Evolutionary conservation across 2,329 filamentous ascomycete genomes (phyloP).

Genomic region (Coniosporium tulheliwenetii): DNA sequence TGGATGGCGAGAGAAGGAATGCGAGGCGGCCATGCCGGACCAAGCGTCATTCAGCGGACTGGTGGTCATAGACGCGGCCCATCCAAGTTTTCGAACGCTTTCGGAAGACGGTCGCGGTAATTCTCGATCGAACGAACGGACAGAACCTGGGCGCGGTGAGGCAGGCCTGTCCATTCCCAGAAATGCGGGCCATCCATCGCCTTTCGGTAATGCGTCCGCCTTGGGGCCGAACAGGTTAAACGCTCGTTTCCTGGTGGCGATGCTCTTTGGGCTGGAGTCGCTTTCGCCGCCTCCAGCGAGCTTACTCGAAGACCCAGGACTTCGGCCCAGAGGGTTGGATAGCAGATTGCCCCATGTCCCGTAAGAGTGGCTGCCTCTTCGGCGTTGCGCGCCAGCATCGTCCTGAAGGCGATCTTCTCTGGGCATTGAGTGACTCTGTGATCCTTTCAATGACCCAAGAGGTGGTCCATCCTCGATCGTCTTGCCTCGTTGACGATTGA

Average conservation of each 20-base stretch:
- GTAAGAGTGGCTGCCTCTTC: constrained; percentile 35
- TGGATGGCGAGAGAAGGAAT: constrained; percentile 56
- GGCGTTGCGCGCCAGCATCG: constrained; percentile 17
- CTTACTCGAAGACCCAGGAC: constrained; percentile 1
- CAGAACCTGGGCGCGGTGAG: constrained; percentile 41
- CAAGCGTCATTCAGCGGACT: constrained; percentile 8
- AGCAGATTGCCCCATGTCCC: constrained; percentile 21
- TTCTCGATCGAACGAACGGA: constrained; percentile 34
- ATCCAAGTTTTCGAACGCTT: constrained; percentile 43
- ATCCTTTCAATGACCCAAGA: constrained; percentile 52
- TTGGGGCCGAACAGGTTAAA: no score
- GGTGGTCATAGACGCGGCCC: constrained; percentile 23
- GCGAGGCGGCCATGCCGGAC: constrained; percentile 15
- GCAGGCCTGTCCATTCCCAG: constrained; percentile 22
- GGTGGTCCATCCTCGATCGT: constrained; percentile 44
- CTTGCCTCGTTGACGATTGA: constrained; percentile 48
- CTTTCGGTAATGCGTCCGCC: constrained; percentile 16
- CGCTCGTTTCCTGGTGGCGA: no score
- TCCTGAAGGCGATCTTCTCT: constrained; percentile 26
- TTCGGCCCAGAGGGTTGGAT: constrained; percentile 28
- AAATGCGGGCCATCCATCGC: constrained; percentile 32
- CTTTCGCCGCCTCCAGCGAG: no score
- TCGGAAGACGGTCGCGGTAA: constrained; percentile 67
- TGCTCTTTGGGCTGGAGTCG: no score
- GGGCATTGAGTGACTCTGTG: constrained; percentile 67